Evolutionary conservation across 306 rosid species (phyloP).

Genomic region (Fragaria nilgerrensis): DNA sequence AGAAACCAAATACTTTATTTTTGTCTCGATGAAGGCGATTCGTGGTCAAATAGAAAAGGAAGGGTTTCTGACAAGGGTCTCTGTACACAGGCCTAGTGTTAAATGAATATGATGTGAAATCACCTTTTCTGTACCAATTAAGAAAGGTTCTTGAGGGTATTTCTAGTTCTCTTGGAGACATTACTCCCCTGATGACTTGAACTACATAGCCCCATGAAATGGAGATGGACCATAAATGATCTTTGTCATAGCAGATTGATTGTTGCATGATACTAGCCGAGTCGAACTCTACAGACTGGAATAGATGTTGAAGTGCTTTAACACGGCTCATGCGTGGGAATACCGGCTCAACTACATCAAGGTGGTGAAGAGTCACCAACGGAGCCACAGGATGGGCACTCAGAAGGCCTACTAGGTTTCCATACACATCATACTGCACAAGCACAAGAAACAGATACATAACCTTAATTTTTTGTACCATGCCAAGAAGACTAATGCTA

Average conservation of each 20-base stretch:
- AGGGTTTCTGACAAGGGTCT: constrained; percentile 83
- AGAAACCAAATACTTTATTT: constrained; percentile 41
- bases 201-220: constrained; percentile 87
- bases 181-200: constrained; percentile 68
- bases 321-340: constrained; percentile 63
- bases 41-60: constrained; percentile 44
- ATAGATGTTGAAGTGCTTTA: constrained; percentile 47
- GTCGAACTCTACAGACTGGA: constrained; percentile 54
- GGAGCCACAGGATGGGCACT: constrained; percentile 88
- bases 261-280: constrained; percentile 83
- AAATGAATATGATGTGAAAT: constrained; percentile 82
- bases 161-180: constrained; percentile 82
- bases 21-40: constrained; percentile 36
- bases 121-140: constrained; percentile 76
- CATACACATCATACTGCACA: constrained; percentile 91
- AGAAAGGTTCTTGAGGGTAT: constrained; percentile 82
- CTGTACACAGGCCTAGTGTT: constrained; percentile 83
- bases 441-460: background rate
- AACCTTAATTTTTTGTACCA: background rate
- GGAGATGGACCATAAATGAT: constrained; percentile 69
- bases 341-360: constrained; percentile 81
- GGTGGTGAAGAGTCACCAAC: constrained; percentile 69
- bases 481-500: background rate
- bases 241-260: constrained; percentile 80
- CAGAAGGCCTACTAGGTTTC: constrained; percentile 72